phyloP scores from a whole-genome alignment of 2,329 filamentous ascomycete genomes.

The Aspergillus pseudotamarii region DNA sequence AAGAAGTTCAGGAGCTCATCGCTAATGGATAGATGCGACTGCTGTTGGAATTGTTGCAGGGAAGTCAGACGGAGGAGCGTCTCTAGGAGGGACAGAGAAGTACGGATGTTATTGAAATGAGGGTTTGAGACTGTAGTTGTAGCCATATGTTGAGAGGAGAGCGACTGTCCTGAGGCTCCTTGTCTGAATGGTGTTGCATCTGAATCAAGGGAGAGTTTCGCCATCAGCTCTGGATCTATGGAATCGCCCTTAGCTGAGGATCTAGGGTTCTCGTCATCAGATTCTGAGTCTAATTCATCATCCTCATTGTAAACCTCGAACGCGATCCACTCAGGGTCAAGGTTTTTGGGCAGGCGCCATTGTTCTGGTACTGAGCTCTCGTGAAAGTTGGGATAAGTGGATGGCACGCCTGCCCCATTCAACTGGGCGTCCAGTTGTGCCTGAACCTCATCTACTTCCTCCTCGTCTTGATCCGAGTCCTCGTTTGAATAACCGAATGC shows the following conservation, averaged over 20 bases:
- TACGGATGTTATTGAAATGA: conserved; percentile 59
- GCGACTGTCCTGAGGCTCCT: conserved; percentile 21
- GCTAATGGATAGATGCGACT: conserved; percentile 83
- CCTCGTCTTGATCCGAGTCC: conserved; percentile 33
- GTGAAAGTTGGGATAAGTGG: conserved; percentile 24
- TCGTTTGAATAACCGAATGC: conserved; percentile 32
- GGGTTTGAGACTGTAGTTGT: conserved; percentile 48
- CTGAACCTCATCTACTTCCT: conserved; percentile 46
- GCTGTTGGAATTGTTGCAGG: conserved; percentile 89
- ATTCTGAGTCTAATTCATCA: conserved; percentile 59
- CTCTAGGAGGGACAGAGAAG: conserved; percentile 79
- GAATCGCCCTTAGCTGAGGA: conserved; percentile 28
- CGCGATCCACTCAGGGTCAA: conserved; percentile 90
- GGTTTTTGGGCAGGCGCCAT: conserved; percentile 69
- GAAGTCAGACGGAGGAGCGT: conserved; percentile 84
- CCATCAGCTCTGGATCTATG: conserved; percentile 50
- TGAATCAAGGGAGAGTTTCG: conserved; percentile 48
- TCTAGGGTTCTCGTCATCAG: conserved; percentile 38
- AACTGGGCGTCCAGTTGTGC: conserved; percentile 43
- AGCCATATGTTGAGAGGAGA: conserved; percentile 30
- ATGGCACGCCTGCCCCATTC: conserved; percentile 18
- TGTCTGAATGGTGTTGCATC: conserved; percentile 29
- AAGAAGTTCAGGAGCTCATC: conserved; percentile 91
- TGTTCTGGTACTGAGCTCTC: conserved; percentile 41
- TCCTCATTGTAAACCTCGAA: conserved; percentile 78